A percentile compares a stretch with the other conserved stretches of the same genome.
Conservation (phyloP, 2,329 filamentous ascomycete species). For the Colletotrichum incanum region DNA sequence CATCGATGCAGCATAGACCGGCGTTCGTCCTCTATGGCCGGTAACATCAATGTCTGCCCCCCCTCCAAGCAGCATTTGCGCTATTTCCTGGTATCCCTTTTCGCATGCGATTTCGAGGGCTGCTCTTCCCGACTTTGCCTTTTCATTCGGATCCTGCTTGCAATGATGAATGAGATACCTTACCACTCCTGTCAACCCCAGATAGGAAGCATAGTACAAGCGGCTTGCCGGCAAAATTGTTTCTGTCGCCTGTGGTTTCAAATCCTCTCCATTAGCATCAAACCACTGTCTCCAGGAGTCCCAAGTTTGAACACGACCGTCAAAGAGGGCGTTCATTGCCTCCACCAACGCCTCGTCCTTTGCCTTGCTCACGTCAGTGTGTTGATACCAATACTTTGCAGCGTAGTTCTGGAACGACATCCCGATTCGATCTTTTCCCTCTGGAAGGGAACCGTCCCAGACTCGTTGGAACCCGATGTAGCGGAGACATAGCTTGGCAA, state of each 20-base stretch:
- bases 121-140: not conserved
- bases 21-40: not conserved
- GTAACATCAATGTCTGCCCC: not conserved
- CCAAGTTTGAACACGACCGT: not conserved
- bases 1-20: not conserved
- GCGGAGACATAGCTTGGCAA: constrained; percentile 19
- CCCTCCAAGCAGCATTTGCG: constrained; percentile 23
- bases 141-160: not conserved
- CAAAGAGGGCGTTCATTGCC: constrained; percentile 8
- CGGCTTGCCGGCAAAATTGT: not conserved
- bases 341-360: not conserved
- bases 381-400: constrained; percentile 21
- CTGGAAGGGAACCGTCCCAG: not conserved
- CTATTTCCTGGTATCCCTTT: constrained; percentile 5
- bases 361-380: not conserved
- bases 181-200: not conserved
- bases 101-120: not conserved
- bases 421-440: not conserved
- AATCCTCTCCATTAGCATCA: not conserved
- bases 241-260: too few relatives aligned
- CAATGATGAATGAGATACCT: not conserved
- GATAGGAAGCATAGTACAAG: not conserved
- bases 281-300: constrained; percentile 3
- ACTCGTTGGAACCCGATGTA: constrained; percentile 12
- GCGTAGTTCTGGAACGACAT: constrained; percentile 30